phyloP scores from a whole-genome alignment of 106 monocot species.

The Alisma plantagoaquatica region DNA sequence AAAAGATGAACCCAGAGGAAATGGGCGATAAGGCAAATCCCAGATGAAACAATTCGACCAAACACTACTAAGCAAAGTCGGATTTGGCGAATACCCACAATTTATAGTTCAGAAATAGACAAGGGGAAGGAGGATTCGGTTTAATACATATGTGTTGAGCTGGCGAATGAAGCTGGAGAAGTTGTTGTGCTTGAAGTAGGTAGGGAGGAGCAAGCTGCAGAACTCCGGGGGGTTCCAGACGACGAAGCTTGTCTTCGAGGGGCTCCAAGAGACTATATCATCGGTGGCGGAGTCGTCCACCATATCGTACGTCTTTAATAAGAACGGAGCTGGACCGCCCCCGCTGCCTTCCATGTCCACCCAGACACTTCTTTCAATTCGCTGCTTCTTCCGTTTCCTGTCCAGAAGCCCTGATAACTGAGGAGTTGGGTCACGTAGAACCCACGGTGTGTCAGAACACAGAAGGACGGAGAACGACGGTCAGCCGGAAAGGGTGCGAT shows the following conservation, averaged over 20 bases:
- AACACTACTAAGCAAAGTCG: too few relatives aligned
- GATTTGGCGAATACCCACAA: not conserved
- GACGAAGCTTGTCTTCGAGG: slow-evolving; percentile 52
- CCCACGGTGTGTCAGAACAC: too few relatives aligned
- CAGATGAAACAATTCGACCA: too few relatives aligned
- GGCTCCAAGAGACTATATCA: slow-evolving; percentile 80
- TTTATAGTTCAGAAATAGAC: not conserved
- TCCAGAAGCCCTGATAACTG: too few relatives aligned
- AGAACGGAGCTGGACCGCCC: slow-evolving; percentile 69
- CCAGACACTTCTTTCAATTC: too few relatives aligned
- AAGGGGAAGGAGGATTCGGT: not conserved
- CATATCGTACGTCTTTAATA: slow-evolving; percentile 94
- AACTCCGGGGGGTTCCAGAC: slow-evolving; percentile 94
- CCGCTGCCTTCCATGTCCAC: slow-evolving; percentile 9
- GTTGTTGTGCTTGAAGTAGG: slow-evolving; percentile 97
- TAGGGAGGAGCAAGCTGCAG: slow-evolving; percentile 65
- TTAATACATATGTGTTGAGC: slow-evolving; percentile 87
- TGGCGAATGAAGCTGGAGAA: slow-evolving; percentile 99
- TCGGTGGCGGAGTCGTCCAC: slow-evolving; percentile 73
- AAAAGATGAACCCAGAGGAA: too few relatives aligned
- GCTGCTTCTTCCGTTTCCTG: too few relatives aligned
- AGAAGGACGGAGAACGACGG: too few relatives aligned
- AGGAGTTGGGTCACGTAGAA: too few relatives aligned
- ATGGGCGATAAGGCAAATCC: too few relatives aligned
- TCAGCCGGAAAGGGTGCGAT: too few relatives aligned